phyloP scores from a whole-genome alignment of 768 basidiomycete genomes.

The Leccinellum rugosiceps region DNA sequence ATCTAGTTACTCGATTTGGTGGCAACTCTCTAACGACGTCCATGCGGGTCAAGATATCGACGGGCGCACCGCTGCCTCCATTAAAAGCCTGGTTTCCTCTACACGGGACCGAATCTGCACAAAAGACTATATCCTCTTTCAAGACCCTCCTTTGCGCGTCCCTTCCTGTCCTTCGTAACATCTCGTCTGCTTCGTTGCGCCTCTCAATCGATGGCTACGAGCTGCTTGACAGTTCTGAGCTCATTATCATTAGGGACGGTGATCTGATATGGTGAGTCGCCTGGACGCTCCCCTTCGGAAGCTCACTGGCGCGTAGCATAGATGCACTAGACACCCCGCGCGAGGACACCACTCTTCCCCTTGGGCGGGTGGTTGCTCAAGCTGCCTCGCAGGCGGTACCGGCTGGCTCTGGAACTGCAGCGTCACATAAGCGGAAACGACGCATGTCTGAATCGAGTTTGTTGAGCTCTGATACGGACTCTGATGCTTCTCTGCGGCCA shows the following conservation, averaged over 20 bases:
- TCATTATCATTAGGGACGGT: conserved; percentile 26
- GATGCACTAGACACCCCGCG: conserved; percentile 2
- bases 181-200: conserved; percentile 3
- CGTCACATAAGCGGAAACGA: conserved; percentile 28
- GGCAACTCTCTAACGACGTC: too few relatives aligned
- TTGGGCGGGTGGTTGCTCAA: neutral
- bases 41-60: conserved; percentile 49
- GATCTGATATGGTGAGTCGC: conserved; percentile 26
- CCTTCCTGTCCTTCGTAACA: conserved; percentile 7
- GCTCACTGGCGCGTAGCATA: conserved; percentile 16
- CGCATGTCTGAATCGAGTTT: conserved; percentile 7
- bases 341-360: neutral
- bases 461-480: conserved; percentile 21
- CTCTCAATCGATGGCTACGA: conserved; percentile 30
- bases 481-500: conserved; percentile 12
- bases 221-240: conserved; percentile 25
- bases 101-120: neutral
- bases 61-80: conserved; percentile 44
- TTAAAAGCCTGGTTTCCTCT: conserved; percentile 53
- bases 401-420: neutral
- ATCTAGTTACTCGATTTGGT: too few relatives aligned
- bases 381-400: neutral
- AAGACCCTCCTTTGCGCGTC: conserved; percentile 20
- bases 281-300: too few relatives aligned
- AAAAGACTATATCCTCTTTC: conserved; percentile 12